A percentile compares a stretch with the other conserved stretches of the same genome.
phyloP scores from a whole-genome alignment of 2,329 filamentous ascomycete species.

The Rutstroemia sp. region DNA sequence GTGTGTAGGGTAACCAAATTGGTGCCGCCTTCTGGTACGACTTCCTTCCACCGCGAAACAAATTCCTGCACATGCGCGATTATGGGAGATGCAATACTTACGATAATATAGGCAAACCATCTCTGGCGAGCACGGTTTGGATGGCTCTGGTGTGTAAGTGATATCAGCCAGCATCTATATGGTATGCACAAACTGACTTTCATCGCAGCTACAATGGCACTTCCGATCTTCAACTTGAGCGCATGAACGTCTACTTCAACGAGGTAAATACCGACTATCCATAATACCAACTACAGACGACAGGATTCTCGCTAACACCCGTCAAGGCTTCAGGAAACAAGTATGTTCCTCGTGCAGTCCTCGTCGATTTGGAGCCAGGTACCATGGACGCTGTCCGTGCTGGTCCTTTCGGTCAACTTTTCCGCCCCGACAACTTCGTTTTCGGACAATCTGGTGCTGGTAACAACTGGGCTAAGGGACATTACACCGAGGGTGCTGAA shows the following conservation, averaged over 20 bases:
- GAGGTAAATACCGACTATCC: conserved; percentile 49
- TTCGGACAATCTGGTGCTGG: conserved; percentile 99
- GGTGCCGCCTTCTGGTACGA: conserved; percentile 98
- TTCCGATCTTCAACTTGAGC: conserved; percentile 98
- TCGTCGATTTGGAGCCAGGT: conserved; percentile 98
- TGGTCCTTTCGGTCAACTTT: conserved; percentile 96
- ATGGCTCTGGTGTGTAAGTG: conserved; percentile 90
- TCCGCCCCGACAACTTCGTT: conserved; percentile 99
- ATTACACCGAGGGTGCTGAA: conserved; percentile 99
- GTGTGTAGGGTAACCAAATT: conserved; percentile 95
- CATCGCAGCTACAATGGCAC: conserved; percentile 80
- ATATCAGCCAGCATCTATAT: background rate
- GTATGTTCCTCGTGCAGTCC: conserved; percentile 97
- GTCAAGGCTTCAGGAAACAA: conserved; percentile 88
- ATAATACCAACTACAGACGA: background rate
- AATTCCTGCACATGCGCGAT: conserved; percentile 26
- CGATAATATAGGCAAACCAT: conserved; percentile 60
- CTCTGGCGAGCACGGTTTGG: conserved; percentile 90
- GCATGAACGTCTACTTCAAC: conserved; percentile 99
- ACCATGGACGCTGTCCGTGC: conserved; percentile 99
- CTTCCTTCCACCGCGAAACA: conserved; percentile 16
- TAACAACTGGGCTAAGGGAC: conserved; percentile 99
- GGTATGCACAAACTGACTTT: conserved; percentile 22
- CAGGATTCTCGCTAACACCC: conserved; percentile 23
- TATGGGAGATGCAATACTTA: conserved; percentile 32